phyloP scores from a whole-genome alignment of 495 filamentous ascomycete species.

The Neurospora africana region DNA sequence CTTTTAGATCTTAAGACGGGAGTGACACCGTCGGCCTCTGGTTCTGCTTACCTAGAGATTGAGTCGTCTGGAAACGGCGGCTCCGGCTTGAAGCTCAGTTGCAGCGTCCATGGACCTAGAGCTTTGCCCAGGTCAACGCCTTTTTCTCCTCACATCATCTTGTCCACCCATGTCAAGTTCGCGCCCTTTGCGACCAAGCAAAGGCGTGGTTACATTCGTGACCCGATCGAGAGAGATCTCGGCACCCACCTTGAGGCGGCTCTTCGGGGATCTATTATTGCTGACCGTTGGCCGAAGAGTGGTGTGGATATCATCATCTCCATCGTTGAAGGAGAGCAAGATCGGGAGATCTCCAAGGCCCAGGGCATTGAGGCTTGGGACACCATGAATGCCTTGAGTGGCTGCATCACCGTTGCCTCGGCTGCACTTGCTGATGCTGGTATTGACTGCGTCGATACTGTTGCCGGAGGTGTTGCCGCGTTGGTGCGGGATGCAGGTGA shows the following conservation, averaged over 20 bases:
- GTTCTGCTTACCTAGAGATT: constrained; percentile 89
- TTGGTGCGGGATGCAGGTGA: constrained; percentile 41
- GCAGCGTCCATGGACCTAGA: constrained; percentile 85
- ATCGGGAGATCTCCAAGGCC: constrained; percentile 31
- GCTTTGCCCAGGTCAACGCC: constrained; percentile 80
- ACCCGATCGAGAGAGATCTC: constrained; percentile 78
- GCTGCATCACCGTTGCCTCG: constrained; percentile 86
- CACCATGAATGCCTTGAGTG: constrained; percentile 76
- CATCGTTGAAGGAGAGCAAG: constrained; percentile 76
- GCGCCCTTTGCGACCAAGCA: constrained; percentile 81
- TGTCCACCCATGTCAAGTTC: constrained; percentile 90
- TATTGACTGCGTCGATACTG: constrained; percentile 89
- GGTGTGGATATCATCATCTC: constrained; percentile 87
- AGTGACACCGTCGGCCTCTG: constrained; percentile 84
- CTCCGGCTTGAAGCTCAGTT: constrained; percentile 73
- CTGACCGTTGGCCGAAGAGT: constrained; percentile 92
- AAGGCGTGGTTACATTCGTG: constrained; percentile 77
- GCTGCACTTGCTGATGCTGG: constrained; percentile 94
- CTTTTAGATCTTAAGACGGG: constrained; percentile 75
- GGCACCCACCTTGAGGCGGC: constrained; percentile 86
- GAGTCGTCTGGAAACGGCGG: constrained; percentile 43
- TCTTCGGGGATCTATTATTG: constrained; percentile 77
- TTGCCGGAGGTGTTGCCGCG: constrained; percentile 81
- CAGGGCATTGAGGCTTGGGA: constrained; percentile 57
- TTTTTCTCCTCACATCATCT: constrained; percentile 80